phyloP scores from a whole-genome alignment of 345 rosid species.

The Boechera divaricarpa region DNA sequence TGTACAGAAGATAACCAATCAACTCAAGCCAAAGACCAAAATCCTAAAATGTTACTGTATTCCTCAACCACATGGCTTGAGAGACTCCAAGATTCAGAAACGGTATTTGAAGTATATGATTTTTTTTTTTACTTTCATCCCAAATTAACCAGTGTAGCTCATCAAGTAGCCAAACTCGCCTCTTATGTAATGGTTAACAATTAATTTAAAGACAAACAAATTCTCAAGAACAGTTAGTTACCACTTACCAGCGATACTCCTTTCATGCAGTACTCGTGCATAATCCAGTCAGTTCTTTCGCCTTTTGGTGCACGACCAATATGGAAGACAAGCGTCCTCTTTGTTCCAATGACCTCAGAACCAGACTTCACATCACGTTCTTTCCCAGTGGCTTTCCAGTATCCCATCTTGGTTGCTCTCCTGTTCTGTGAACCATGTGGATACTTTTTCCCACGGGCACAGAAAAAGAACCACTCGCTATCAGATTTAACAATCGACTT shows the following conservation, averaged over 20 bases:
- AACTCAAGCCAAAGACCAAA: constrained; percentile 21
- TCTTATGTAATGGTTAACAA: constrained; percentile 18
- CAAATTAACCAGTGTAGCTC: background rate
- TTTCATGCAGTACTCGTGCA: constrained; percentile 82
- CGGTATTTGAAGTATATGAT: background rate
- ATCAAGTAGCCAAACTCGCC: background rate
- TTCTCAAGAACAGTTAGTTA: constrained; percentile 2
- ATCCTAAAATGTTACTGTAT: background rate
- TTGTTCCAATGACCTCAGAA: constrained; percentile 68
- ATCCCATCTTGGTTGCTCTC: constrained; percentile 82
- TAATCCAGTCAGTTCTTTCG: constrained; percentile 89
- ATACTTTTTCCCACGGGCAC: constrained; percentile 83
- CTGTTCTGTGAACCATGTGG: constrained; percentile 81
- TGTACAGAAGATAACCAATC: constrained; percentile 7
- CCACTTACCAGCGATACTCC: constrained; percentile 70
- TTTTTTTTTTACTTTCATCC: background rate
- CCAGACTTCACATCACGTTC: constrained; percentile 80
- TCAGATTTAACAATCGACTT: constrained; percentile 69
- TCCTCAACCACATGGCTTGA: background rate
- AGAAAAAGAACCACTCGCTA: constrained; percentile 90
- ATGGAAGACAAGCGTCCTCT: constrained; percentile 90
- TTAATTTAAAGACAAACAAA: background rate
- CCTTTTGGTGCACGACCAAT: constrained; percentile 91
- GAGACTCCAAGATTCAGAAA: background rate
- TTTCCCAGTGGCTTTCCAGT: constrained; percentile 96